These are phyloP conservation scores for Suhomyces bolitotheri DNA, from an alignment of 1,139 yeast genomes.

Conservation along the genomic window DNA sequence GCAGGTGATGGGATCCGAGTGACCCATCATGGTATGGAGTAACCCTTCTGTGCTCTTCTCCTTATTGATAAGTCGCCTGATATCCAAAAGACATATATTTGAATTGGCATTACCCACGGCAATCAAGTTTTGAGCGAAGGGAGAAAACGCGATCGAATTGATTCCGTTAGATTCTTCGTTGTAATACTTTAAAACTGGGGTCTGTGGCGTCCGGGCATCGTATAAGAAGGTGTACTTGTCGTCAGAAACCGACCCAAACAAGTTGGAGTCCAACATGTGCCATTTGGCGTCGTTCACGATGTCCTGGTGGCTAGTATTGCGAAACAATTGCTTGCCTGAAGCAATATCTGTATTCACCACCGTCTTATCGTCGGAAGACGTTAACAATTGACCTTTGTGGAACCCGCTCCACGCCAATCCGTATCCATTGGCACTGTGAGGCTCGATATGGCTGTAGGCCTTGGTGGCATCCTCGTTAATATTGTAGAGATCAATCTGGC, in stretches of 20 bases:
- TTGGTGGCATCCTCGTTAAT: conserved; percentile 29
- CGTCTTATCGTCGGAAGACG: conserved; percentile 65
- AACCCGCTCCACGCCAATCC: conserved; percentile 66
- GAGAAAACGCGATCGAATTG: conserved; percentile 66
- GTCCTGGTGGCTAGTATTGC: conserved; percentile 43
- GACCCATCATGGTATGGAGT: conserved; percentile 77
- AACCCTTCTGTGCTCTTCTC: conserved; percentile 22
- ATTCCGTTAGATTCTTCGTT: conserved; percentile 45
- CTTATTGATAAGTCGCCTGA: conserved; percentile 46
- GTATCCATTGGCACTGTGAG: conserved; percentile 68
- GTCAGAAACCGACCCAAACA: conserved; percentile 73
- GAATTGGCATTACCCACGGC: conserved; percentile 73
- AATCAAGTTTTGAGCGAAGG: conserved; percentile 56
- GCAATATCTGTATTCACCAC: conserved; percentile 59
- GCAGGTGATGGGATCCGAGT: conserved; percentile 65
- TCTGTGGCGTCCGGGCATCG: conserved; percentile 37
- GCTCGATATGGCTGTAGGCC: conserved; percentile 38
- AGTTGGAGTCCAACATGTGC: conserved; percentile 51
- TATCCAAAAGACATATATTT: conserved; percentile 62
- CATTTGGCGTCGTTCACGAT: conserved; percentile 77
- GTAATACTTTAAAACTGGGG: conserved; percentile 32
- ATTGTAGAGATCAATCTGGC: conserved; percentile 70
- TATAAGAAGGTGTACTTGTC: conserved; percentile 50
- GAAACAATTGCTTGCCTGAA: conserved; percentile 22
- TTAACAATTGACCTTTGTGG: conserved; percentile 49